Base-by-base conservation (phyloP, 768 basidiomycete species). In the Boletus patriciae region DNA sequence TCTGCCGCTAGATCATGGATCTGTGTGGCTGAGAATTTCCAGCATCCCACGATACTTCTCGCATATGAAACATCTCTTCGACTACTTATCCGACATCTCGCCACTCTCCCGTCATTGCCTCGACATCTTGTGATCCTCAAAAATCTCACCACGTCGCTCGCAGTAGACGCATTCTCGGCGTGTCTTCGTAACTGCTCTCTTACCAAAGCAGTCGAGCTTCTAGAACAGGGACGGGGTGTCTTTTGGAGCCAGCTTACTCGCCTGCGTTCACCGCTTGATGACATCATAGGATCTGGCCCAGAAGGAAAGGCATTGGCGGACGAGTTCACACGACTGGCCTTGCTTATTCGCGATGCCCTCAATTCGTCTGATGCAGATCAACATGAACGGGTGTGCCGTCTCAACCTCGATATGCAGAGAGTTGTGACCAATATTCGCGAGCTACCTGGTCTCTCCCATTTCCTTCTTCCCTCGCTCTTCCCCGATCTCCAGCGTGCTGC, bases 131-230 rank as follows among this genome's bases (percentile, higher is more conserved):
- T 1, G 6, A 8, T 38, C 25, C 25, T 50, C 18, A 38, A 27
- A n/a, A 4, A 16, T 3, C 27, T 40, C 38, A 50, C 45, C 2
- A 40, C 36, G 8, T 57, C 61, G 1, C 52, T 63, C 15, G 48
- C 48, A 29, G 43, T 52, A 9, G 62, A 60, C 38, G 53, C 53
- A 4, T 60, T 62, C 34, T 46, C 52, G 18, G 43, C 52, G n/a
- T 59, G 55, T 46, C 66, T 66, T 21, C 55, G 43, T 3, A n/a
- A 33, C 0, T 29, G 43, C 5, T 18, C 59, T 27, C 50, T 52
- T 13, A 42, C 57, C 16, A 46, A 37, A 15, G 67, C 62, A 25
- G 58, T 76, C 7, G 68, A 74, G 46, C 72, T 72, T 62, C 59
- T 74, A 1, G 67, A 65, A 44, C 66, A 68, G 7, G 66, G 67